A percentile compares a stretch with the other conserved stretches of the same genome.
phyloP scores from a whole-genome alignment of 108 stramenopile genomes.

The Conticribra weissflogii region DNA sequence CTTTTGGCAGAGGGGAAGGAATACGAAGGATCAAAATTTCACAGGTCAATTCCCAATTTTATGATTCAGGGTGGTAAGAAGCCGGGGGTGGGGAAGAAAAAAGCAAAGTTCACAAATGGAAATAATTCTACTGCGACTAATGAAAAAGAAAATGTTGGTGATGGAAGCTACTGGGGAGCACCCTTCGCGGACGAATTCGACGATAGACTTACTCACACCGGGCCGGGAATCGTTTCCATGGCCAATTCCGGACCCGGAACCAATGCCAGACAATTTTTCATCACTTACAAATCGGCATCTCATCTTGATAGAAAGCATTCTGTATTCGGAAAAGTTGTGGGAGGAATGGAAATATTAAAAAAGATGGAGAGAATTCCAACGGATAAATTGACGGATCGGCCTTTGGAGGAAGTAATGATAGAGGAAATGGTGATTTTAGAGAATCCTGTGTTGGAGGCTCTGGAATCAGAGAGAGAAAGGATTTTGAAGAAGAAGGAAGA shows the following conservation, averaged over 20 bases:
- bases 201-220: conserved; percentile 75
- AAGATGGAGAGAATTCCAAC: conserved; percentile 70
- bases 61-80: conserved; percentile 96
- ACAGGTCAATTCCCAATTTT: conserved; percentile 89
- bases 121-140: too few species aligned
- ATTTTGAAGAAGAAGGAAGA: conserved; percentile 49
- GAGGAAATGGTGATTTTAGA: conserved; percentile 57
- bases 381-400: conserved; percentile 76
- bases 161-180: conserved; percentile 75
- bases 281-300: conserved; percentile 84
- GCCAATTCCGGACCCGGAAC: conserved; percentile 94
- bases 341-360: conserved; percentile 78
- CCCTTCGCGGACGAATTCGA: conserved; percentile 95
- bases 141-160: conserved; percentile 55
- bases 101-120: too few species aligned
- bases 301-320: conserved; percentile 97
- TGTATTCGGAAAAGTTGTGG: conserved; percentile 93
- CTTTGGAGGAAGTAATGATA: conserved; percentile 62
- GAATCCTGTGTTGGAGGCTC: conserved; percentile 77
- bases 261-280: conserved; percentile 94
- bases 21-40: conserved; percentile 91
- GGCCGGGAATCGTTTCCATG: conserved; percentile 88
- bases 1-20: conserved; percentile 79
- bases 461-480: conserved; percentile 62
- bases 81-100: conserved; percentile 15